Base-by-base conservation (phyloP, 73 alveolate genomes). In the Breviolum minutum region DNA sequence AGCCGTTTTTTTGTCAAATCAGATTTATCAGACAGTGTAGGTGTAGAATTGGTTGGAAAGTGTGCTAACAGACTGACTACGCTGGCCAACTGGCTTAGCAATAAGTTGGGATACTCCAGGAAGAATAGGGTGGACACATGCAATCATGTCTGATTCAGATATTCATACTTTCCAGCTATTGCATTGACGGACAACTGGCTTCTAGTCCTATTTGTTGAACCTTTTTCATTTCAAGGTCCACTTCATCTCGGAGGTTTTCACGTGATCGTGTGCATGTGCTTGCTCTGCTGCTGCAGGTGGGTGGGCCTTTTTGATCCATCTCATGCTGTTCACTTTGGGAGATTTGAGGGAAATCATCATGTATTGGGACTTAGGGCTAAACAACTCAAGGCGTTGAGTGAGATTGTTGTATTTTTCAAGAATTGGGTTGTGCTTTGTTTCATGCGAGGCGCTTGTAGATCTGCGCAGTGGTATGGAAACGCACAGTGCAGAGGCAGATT, bases 231-330 rank as follows among this genome's bases (percentile, higher is more conserved):
- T 40, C 19, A 13, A 88, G 95, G 84, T 71, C 63, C 32, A 63
- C 54, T 27, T 48, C 87, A 10, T 13, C 87, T 8, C 96, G 96
- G 63, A 77, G 97, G 10, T 63, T 54, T 13, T 80, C 86, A n/a
- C 74, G 97, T 26, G 89, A 91, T 32, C 88, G 89, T 20, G 97
- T 91, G 80, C 89, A 63, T 16, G 97, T 91, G 80, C 97, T 91
- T 30, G 97, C 97, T 22, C 22, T 91, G 64, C 97, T 91, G 54
- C 24, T 91, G 89, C 97, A 91, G 96, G 96, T 63, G 89, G 40
- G 86, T 17, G 7, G 19, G 63, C 22, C 30, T 77, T 77, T 30
- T 30, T 7, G 22, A 66, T 20, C 74, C 22, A 20, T 13, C 26
- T 20, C 16, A 66, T 20, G 74, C 77, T 22, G 24, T 68, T 40